phyloP scores from a whole-genome alignment of 139 green algal genomes.

The Micractinium sp. region DNA sequence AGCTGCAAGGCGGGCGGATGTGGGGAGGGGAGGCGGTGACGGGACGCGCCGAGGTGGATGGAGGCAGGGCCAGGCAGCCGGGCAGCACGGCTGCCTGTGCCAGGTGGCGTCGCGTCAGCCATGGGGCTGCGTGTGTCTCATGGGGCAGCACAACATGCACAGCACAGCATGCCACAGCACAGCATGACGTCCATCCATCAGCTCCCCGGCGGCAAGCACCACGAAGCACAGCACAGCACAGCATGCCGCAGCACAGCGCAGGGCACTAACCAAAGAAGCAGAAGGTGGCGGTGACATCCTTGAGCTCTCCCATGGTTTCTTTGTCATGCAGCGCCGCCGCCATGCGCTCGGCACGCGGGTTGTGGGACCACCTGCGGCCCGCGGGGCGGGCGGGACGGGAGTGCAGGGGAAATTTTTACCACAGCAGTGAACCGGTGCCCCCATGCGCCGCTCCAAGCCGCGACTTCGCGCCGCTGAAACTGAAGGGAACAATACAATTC shows the following conservation, averaged over 20 bases:
- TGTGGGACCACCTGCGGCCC: slow-evolving; percentile 15
- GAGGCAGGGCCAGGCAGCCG: background rate
- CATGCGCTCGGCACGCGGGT: slow-evolving; percentile 20
- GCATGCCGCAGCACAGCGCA: background rate
- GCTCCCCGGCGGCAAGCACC: too few species aligned
- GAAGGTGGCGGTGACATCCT: slow-evolving; percentile 39
- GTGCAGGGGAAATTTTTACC: too few species aligned
- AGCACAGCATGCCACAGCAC: background rate
- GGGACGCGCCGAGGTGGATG: background rate
- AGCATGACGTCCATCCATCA: too few species aligned
- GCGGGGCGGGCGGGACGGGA: too few species aligned
- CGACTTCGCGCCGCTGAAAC: too few species aligned
- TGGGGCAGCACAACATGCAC: background rate
- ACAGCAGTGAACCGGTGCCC: too few species aligned
- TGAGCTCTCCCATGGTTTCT: slow-evolving; percentile 26
- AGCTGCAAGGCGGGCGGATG: background rate
- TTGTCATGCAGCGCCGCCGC: slow-evolving; percentile 18
- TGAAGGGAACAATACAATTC: too few species aligned
- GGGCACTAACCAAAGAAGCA: slow-evolving; percentile 24
- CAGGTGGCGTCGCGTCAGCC: too few species aligned
- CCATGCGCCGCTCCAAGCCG: too few species aligned
- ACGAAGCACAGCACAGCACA: background rate
- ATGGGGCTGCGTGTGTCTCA: background rate
- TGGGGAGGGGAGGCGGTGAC: too few species aligned
- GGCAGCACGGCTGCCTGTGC: background rate